These are phyloP conservation scores for Erodium trifolium DNA, from an alignment of 441 rosid species.

Conservation along the genomic window DNA sequence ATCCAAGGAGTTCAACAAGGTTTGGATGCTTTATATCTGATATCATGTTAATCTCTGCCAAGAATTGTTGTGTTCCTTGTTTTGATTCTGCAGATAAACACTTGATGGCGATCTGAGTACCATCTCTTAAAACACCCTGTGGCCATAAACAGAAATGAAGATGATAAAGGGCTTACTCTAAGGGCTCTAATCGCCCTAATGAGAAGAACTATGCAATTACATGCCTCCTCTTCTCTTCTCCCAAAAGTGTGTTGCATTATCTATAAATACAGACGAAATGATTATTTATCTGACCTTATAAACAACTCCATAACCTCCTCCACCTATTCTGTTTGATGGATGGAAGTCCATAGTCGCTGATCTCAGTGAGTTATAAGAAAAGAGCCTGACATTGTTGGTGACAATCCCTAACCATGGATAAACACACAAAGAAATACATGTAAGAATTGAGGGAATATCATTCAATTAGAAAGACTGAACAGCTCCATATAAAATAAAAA, in stretches of 20 bases:
- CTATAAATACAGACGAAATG: background rate
- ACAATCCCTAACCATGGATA: constrained; percentile 43
- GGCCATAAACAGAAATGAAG: constrained; percentile 9
- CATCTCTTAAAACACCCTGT: constrained; percentile 59
- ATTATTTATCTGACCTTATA: constrained; percentile 42
- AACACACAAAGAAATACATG: constrained; percentile 15
- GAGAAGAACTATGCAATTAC: background rate
- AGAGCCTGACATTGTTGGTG: constrained; percentile 56
- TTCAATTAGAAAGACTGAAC: background rate
- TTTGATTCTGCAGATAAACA: constrained; percentile 55
- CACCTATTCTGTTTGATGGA: constrained; percentile 71
- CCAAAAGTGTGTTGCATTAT: background rate
- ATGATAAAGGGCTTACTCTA: background rate
- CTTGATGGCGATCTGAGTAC: constrained; percentile 50
- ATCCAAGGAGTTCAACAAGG: constrained; percentile 63
- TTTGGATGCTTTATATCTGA: constrained; percentile 47
- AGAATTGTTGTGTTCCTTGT: constrained; percentile 53
- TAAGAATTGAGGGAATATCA: constrained; percentile 14
- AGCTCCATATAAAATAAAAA: background rate
- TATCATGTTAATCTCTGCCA: constrained; percentile 55
- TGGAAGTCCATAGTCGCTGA: constrained; percentile 73
- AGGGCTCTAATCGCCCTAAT: background rate
- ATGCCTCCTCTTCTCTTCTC: background rate
- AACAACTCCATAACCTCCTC: constrained; percentile 92
- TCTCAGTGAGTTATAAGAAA: constrained; percentile 66